These are phyloP conservation scores for Heracleum sosnowskyi DNA, from an alignment of 129 eudicot species.

Conservation along the genomic window DNA sequence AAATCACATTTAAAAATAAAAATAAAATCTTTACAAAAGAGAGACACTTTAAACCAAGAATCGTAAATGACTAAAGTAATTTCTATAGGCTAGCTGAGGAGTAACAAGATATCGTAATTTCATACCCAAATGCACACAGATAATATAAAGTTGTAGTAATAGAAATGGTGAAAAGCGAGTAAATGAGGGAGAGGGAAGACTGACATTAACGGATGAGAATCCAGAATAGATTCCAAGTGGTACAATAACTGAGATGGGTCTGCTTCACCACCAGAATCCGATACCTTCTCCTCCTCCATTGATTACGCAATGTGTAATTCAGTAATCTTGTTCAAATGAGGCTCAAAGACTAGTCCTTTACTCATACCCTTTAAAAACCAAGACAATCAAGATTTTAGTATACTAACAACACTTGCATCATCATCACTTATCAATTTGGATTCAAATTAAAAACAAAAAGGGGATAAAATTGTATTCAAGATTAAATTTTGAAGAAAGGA, in stretches of 20 bases:
- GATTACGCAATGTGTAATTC: not conserved
- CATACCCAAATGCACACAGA: not conserved
- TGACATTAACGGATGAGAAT: slow-evolving; percentile 63
- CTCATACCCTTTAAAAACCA: not conserved
- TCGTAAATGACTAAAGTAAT: not conserved
- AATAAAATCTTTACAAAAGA: not conserved
- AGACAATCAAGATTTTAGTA: not conserved
- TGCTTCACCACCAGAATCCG: not conserved
- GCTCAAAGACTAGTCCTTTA: not conserved
- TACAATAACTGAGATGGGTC: slow-evolving; percentile 24
- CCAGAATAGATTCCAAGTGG: slow-evolving; percentile 39
- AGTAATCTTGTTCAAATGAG: not conserved
- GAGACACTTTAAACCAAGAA: not conserved
- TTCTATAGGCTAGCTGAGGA: not conserved
- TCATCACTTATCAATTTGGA: too few relatives aligned
- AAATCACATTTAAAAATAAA: too few relatives aligned
- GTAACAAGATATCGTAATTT: not conserved
- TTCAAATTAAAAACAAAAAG: too few relatives aligned
- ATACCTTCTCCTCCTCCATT: not conserved
- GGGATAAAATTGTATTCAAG: too few relatives aligned
- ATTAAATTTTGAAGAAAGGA: too few relatives aligned
- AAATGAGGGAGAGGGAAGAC: slow-evolving; percentile 4
- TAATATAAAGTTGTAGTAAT: not conserved
- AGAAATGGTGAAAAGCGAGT: not conserved
- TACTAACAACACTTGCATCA: not conserved